Base-by-base conservation (phyloP, 768 basidiomycete genomes). In the Cyathus striatus region DNA sequence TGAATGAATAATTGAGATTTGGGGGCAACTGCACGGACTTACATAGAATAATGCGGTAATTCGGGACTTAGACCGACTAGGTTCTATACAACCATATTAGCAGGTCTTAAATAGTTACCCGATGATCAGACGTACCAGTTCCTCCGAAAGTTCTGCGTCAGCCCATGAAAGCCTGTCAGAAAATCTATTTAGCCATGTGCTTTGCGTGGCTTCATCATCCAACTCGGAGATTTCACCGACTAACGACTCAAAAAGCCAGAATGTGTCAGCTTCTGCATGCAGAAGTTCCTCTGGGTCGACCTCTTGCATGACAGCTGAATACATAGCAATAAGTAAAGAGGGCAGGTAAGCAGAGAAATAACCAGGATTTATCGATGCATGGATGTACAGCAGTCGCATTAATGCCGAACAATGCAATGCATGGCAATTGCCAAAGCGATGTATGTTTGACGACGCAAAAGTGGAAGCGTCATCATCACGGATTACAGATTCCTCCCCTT, bases 31-130 rank as follows among this genome's bases (percentile, higher is more conserved):
- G 39, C 27, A 27, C 35, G 34, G 16, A 62, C 86, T 49, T 61
- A 89, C 87, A 83, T 83, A 38, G 87, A 87, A 59, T 86, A 90
- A 62, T 90, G 86, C 2, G 87, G 87, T 21, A 83, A 63, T 21
- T 70, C 62, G 17, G 87, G 87, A 53, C 86, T 81, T 6, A 90
- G 65, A 1, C 86, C 82, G 49, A 78, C 79, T 7, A 61, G 58
- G 54, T 74, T 68, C 87, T 90, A 49, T 17, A n/a, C 7, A 23
- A 18, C 16, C 13, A 9, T 10, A 30, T 12, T 14, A 9, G 16
- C 26, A 23, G 14, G 17, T 10, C 45, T 33, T 27, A 41, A 36
- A 34, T 44, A 16, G 45, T 47, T 38, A 23, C 6, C 9, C 40
- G 43, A 41, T 14, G 27, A 43, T 20, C 20, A 16, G 5, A 48